Evolutionary conservation across 23 red algal species (phyloP).

Genomic region (Gracilaria vermiculophylla): DNA sequence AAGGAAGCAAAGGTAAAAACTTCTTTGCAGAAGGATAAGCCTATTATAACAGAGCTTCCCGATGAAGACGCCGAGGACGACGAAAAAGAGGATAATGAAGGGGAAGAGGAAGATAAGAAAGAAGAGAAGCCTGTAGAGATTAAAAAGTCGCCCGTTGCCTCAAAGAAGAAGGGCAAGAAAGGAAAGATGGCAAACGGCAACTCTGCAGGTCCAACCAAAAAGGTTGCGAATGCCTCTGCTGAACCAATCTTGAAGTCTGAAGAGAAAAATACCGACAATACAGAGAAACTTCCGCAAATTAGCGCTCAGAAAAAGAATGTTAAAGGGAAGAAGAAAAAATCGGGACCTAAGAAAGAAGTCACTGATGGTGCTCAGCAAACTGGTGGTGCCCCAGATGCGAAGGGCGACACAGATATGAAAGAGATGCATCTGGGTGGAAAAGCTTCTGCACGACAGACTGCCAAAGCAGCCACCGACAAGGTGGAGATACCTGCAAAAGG

Average conservation of each 20-base stretch:
- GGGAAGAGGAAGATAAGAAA: background rate
- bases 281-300: background rate
- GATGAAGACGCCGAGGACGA: conserved; percentile 37
- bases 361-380: background rate
- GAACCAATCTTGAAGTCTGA: background rate
- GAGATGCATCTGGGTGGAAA: background rate
- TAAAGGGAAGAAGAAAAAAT: background rate
- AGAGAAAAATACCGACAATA: background rate
- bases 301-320: background rate
- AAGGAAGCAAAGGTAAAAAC: background rate
- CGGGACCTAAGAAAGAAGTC: background rate
- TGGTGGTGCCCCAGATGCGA: background rate
- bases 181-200: conserved; percentile 52
- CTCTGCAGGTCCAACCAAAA: background rate
- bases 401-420: background rate
- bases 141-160: background rate
- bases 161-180: conserved; percentile 33
- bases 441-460: background rate
- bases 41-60: conserved; percentile 54
- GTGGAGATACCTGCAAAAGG: background rate
- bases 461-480: background rate
- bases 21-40: background rate
- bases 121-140: background rate
- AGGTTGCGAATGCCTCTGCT: conserved; percentile 8
- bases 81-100: background rate